Evolutionary conservation across 208 protist species (phyloP), one percentile per base, ranked within the genome.

Genomic region (Wallacemonas collosoma): DNA sequence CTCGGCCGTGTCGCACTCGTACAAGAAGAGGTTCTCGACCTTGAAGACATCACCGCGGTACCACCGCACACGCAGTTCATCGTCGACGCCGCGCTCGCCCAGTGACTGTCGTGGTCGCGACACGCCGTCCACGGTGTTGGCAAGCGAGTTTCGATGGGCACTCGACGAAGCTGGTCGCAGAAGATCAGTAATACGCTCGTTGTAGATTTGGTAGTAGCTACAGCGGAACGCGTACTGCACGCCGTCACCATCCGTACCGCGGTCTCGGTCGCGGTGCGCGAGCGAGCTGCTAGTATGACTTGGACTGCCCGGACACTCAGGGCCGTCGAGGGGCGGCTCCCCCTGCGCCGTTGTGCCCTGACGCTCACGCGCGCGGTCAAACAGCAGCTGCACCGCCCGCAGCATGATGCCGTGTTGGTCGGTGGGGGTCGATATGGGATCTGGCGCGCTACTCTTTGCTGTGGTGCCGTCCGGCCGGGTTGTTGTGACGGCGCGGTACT

Each of bases 201-300:
- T 97, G 83, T 98, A 98, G 71, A 98, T 90, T 55, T 98, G 91
- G 9, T 93, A 90, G 70, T 86, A 96, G 77, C 89, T 94, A 73
- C 93, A 97, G 3, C 80, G 81, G 45, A 97, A 87, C n/a, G 76
- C 58, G 77, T 88, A 93, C 66, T 78, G 69, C 2, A 89, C 73
- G 9, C 73, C 73, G 26, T 82, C 79, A 2, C 5, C 54, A 3
- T 35, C 14, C 51, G 3, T 39, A 4, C 3, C 45, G 38, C 3
- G 44, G 26, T 26, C 26, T 26, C 26, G 26, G 26, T 26, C 26
- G 26, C 26, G 26, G 26, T 26, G 26, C 26, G 26, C 0, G 26
- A 26, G 26, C 26, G 26, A 26, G 26, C 26, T 26, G 26, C 26
- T 26, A 26, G 26, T 0, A 26, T 26, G 26, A 26, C 26, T 26